A percentile compares a stretch with the other conserved stretches of the same genome.
phyloP scores from a whole-genome alignment of 352 stramenopile species.

The Globisporangium carolinianum region DNA sequence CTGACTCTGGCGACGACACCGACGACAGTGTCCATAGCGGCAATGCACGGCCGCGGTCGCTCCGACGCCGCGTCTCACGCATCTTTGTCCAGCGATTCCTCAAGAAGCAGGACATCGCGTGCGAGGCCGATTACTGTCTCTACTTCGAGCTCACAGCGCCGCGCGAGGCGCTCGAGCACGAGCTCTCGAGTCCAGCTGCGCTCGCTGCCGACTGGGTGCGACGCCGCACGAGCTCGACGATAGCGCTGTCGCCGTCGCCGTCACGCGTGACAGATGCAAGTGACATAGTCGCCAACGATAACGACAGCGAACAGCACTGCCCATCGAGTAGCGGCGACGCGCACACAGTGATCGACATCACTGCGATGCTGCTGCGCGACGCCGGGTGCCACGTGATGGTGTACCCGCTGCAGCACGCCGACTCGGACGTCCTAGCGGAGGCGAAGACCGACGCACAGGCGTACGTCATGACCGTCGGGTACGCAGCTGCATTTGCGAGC shows the following conservation, averaged over 20 bases:
- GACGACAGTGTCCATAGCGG: not conserved
- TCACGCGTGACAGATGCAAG: not conserved
- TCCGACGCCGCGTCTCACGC: conserved; percentile 7
- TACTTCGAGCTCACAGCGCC: conserved; percentile 20
- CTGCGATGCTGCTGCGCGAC: conserved; percentile 25
- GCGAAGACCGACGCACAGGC: conserved; percentile 33
- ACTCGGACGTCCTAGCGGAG: conserved; percentile 15
- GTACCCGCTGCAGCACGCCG: conserved; percentile 27
- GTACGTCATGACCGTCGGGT: conserved; percentile 38
- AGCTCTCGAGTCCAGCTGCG: not conserved
- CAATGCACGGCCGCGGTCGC: not conserved
- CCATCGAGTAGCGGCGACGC: conserved; percentile 16
- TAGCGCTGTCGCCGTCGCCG: not conserved
- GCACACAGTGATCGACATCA: conserved; percentile 31
- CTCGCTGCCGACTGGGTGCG: conserved; percentile 2
- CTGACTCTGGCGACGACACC: not conserved
- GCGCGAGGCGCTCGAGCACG: not conserved
- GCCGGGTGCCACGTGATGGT: conserved; percentile 34
- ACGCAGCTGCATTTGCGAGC: conserved; percentile 13
- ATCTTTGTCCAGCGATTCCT: conserved; percentile 9
- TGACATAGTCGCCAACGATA: not conserved
- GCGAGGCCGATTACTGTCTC: conserved; percentile 30
- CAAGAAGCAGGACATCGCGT: conserved; percentile 4
- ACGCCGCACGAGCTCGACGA: not conserved
- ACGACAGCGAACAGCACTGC: not conserved